Base-by-base conservation (phyloP, 176 grass and related monocot genomes). In the Areca catechu region DNA sequence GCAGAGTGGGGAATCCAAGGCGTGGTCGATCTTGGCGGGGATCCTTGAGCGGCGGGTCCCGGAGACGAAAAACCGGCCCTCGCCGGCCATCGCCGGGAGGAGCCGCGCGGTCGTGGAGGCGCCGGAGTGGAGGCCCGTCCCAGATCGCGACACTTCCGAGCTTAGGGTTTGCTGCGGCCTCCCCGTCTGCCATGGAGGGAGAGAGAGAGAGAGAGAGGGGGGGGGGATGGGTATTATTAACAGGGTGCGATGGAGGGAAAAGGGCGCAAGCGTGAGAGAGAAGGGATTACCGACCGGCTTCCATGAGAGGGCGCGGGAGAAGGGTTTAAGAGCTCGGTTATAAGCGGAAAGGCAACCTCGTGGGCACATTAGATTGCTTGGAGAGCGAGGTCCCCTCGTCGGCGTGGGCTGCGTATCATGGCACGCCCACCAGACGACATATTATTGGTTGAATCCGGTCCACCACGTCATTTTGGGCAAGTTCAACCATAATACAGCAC, bases 71-170 rank as follows among this genome's bases (percentile, higher is more conserved):
- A 85, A 91, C 43, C 93, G 74, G 5, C 93, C 87, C 56, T 92
- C 93, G 3, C 93, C 93, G n/a, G 93, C 84, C 62, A 50, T 57
- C 21, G 93, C 84, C 20, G 93, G 93, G 20, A 85, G 20, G 21
- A 97, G 72, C 23, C 54, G 79, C 51, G 79, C 77, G 19, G 73
- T 78, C 48, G 76, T 57, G 22, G 43, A 9, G 25, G 24, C 47
- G 2, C 86, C 86, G 17, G 83, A 88, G 80, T 88, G 87, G 51
- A 98, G 80, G 18, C 86, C 84, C 48, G 79, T 75, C 59, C 93
- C 93, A 5, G 87, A 80, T 37, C 67, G 59, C 64, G 57, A 68
- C 53, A 81, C 78, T 20, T 74, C 55, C 54, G 68, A 75, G 22
- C 75, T 80, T 23, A 98, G 70, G 58, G 87, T 98, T 68, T 77